Evolutionary conservation across 345 rosid species (phyloP).

Genomic region (Eucalyptus erythrocorys): DNA sequence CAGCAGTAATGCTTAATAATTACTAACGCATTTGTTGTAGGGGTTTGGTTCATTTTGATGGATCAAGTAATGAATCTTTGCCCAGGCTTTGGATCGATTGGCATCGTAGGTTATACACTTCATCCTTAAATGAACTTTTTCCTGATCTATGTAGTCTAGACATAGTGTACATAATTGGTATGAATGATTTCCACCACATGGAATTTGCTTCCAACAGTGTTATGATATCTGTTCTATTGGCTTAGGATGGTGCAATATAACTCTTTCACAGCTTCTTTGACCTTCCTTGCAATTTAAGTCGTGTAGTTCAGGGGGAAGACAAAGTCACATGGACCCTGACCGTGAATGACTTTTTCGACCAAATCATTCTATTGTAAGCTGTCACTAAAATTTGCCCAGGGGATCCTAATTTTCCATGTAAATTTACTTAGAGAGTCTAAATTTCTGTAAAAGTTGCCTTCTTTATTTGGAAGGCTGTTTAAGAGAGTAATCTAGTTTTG

Average conservation of each 20-base stretch:
- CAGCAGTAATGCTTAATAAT: neutral
- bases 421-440: neutral
- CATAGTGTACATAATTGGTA: neutral
- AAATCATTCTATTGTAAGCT: neutral
- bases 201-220: neutral
- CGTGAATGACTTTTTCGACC: neutral
- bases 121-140: neutral
- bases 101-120: slow-evolving; percentile 43
- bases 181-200: neutral
- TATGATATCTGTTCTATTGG: neutral
- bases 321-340: neutral
- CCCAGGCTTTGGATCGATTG: slow-evolving; percentile 82
- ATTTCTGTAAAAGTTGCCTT: neutral
- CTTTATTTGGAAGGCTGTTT: neutral
- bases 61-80: slow-evolving; percentile 86
- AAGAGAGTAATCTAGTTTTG: neutral
- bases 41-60: slow-evolving; percentile 93
- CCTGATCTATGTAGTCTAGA: neutral
- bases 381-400: neutral
- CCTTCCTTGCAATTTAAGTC: neutral
- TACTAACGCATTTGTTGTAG: neutral
- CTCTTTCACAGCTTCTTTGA: neutral
- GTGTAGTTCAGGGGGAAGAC: neutral
- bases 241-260: neutral
- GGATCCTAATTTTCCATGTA: neutral